Evolutionary conservation across 2,329 filamentous ascomycete species (phyloP).

Genomic region (Coniochaeta pulveracea): DNA sequence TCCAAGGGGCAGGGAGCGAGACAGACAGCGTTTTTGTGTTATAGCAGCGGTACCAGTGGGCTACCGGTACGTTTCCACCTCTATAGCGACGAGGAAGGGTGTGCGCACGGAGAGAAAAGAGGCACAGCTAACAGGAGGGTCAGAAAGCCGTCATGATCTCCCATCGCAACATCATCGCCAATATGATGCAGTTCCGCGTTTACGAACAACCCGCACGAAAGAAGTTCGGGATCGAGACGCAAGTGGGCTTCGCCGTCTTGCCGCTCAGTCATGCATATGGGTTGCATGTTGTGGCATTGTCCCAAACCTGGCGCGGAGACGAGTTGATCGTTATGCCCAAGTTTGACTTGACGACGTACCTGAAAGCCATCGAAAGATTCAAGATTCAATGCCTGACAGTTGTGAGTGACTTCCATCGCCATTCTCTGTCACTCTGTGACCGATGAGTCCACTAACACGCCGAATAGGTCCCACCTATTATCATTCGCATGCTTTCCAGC

Average conservation of each 20-base stretch:
- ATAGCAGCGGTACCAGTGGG: conserved; percentile 70
- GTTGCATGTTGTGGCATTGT: conserved; percentile 58
- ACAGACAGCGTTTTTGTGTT: conserved; percentile 66
- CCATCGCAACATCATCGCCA: conserved; percentile 68
- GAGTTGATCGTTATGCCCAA: conserved; percentile 61
- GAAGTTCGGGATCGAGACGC: conserved; percentile 23
- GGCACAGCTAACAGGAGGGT: conserved; percentile 5
- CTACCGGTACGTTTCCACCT: conserved; percentile 43
- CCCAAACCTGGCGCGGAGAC: conserved; percentile 59
- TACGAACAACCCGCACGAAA: conserved; percentile 28
- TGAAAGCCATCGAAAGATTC: conserved; percentile 54
- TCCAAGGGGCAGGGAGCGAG: conserved; percentile 51
- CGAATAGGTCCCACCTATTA: conserved; percentile 67
- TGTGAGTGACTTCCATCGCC: conserved; percentile 30
- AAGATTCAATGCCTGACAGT: conserved; percentile 58
- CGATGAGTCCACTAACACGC: background rate
- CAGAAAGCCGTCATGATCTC: conserved; percentile 80
- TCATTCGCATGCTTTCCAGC: conserved; percentile 64
- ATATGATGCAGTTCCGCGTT: conserved; percentile 50
- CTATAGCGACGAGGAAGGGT: conserved; percentile 2
- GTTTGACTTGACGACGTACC: conserved; percentile 59
- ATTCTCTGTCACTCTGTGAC: background rate
- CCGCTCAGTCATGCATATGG: conserved; percentile 78
- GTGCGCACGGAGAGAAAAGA: background rate
- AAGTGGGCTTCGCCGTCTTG: conserved; percentile 53